phyloP scores from a whole-genome alignment of 495 filamentous ascomycete genomes.

The Lepidopterella palustris region DNA sequence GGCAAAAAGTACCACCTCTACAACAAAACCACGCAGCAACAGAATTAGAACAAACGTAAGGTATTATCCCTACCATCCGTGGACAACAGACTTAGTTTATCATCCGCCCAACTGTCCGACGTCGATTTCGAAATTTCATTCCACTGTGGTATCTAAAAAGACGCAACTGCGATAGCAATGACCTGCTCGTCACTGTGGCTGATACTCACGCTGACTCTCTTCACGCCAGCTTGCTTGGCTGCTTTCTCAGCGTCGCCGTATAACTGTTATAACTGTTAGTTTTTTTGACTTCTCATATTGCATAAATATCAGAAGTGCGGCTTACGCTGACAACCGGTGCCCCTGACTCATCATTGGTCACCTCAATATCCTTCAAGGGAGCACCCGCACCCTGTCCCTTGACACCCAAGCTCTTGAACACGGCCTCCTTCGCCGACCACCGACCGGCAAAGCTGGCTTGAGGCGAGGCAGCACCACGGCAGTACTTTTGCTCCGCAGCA shows the following conservation, averaged over 20 bases:
- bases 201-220: conserved; percentile 83
- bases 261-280: conserved; percentile 47
- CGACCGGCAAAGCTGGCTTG: conserved; percentile 85
- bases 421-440: conserved; percentile 96
- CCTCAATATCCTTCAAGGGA: conserved; percentile 89
- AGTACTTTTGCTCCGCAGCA: conserved; percentile 71
- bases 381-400: conserved; percentile 80
- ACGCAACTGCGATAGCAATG: conserved; percentile 84
- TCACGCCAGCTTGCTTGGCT: conserved; percentile 77
- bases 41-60: neutral
- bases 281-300: neutral
- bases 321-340: conserved; percentile 80
- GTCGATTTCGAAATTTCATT: neutral
- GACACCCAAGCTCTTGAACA: conserved; percentile 97
- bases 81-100: neutral
- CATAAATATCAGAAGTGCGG: too few species aligned
- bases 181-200: conserved; percentile 89
- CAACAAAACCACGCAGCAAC: neutral
- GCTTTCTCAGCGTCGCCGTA: conserved; percentile 75
- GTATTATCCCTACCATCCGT: neutral
- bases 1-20: too few species aligned
- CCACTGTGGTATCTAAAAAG: conserved; percentile 44
- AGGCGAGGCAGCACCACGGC: conserved; percentile 65
- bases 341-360: conserved; percentile 69
- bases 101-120: neutral